Evolutionary conservation across 1,284 basidiomycete genomes (phyloP).

Genomic region (Leccinum angustisporum): DNA sequence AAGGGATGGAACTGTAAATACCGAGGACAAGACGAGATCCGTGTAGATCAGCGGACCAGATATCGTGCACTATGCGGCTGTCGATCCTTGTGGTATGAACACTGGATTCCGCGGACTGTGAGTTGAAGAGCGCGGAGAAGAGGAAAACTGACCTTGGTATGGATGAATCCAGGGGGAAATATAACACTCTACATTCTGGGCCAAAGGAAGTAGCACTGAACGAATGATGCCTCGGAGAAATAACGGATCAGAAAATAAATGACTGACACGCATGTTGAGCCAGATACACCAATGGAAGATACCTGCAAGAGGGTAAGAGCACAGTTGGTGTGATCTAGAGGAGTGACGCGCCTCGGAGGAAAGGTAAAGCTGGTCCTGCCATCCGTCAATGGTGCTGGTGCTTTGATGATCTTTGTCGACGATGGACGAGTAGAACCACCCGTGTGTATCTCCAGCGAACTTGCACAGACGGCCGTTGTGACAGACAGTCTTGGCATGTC

Average conservation of each 20-base stretch:
- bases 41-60: conserved; percentile 55
- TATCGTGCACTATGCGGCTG: conserved; percentile 44
- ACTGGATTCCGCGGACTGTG: conserved; percentile 30
- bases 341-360: conserved; percentile 31
- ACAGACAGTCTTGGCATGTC: conserved; percentile 33
- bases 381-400: conserved; percentile 22
- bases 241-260: conserved; percentile 30
- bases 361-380: conserved; percentile 45
- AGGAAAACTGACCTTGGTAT: conserved; percentile 14
- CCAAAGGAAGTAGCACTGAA: conserved; percentile 36
- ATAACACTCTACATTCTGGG: conserved; percentile 30
- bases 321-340: neutral
- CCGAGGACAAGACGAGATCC: conserved; percentile 55
- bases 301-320: conserved; percentile 36
- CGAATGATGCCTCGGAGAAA: conserved; percentile 5
- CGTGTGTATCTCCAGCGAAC: conserved; percentile 49
- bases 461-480: conserved; percentile 34
- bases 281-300: conserved; percentile 53
- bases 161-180: conserved; percentile 22
- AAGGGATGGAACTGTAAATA: conserved; percentile 21
- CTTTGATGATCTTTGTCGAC: conserved; percentile 15
- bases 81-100: conserved; percentile 23
- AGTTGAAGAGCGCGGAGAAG: conserved; percentile 21
- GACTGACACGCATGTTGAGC: conserved; percentile 49
- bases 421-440: conserved; percentile 49